phyloP scores from a whole-genome alignment of 129 eudicot genomes.

The Centrapalus pauciflorus region DNA sequence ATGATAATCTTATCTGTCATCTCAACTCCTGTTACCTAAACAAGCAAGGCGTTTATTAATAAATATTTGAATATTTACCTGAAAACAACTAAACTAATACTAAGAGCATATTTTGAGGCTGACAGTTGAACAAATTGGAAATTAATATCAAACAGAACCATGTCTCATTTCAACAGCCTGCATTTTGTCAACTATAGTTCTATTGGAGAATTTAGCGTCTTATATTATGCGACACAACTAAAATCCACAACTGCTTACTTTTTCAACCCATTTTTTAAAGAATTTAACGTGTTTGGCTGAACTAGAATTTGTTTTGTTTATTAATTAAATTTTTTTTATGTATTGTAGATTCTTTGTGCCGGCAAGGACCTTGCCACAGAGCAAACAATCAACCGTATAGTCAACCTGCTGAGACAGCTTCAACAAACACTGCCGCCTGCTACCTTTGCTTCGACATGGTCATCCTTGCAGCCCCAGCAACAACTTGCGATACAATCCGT shows the following conservation, averaged over 20 bases:
- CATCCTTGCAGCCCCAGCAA: slow-evolving; percentile 95
- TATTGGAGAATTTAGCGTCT: slow-evolving; percentile 8
- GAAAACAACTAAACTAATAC: background rate
- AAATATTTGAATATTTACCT: slow-evolving; percentile 7
- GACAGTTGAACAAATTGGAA: slow-evolving; percentile 3
- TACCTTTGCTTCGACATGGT: slow-evolving; percentile 73
- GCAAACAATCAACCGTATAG: slow-evolving; percentile 79
- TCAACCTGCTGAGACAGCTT: slow-evolving; percentile 80
- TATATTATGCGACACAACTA: slow-evolving; percentile 2
- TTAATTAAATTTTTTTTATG: background rate
- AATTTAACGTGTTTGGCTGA: background rate
- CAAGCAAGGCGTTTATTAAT: slow-evolving; percentile 1
- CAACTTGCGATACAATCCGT: slow-evolving; percentile 85
- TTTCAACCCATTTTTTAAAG: background rate
- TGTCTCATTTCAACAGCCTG: background rate
- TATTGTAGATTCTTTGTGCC: slow-evolving; percentile 67
- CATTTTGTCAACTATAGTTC: slow-evolving; percentile 18
- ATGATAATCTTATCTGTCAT: background rate
- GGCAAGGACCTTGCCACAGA: slow-evolving; percentile 95
- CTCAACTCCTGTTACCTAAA: background rate
- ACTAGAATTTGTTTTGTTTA: background rate
- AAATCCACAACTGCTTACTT: slow-evolving; percentile 8
- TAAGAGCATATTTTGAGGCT: background rate
- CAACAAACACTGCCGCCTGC: slow-evolving; percentile 90
- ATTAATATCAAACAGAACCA: background rate